Percentiles rank a stretch among this genome's conserved stretches.
Conservation (phyloP, 2,329 filamentous ascomycete species). For the Rutstroemia sp. region DNA sequence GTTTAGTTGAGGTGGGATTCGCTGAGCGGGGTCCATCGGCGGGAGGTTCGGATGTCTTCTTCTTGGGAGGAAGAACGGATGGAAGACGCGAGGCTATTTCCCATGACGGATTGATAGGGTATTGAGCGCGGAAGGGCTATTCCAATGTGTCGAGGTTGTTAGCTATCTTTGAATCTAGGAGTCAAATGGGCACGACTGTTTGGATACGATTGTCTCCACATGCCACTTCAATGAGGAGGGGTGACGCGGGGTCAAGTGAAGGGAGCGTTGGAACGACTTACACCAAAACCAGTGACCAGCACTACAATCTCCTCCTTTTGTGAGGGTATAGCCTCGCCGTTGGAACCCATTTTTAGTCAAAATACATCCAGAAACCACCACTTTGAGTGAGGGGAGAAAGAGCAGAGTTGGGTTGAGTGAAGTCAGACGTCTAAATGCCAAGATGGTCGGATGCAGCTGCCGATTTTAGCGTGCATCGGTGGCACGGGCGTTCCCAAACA, state of each 20-base stretch:
- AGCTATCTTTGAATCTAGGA: neutral
- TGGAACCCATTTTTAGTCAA: slow-evolving; percentile 23
- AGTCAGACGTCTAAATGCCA: no score
- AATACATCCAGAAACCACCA: no score
- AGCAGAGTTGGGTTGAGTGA: no score
- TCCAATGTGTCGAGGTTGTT: neutral
- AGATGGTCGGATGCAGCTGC: no score
- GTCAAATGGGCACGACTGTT: no score
- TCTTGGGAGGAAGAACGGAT: slow-evolving; percentile 41
- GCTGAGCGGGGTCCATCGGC: slow-evolving; percentile 1
- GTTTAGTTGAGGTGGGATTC: slow-evolving; percentile 28
- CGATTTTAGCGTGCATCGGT: no score
- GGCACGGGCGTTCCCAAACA: no score
- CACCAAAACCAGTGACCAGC: slow-evolving; percentile 55
- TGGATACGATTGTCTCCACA: no score
- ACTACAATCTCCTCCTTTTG: slow-evolving; percentile 45
- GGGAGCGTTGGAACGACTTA: slow-evolving; percentile 31
- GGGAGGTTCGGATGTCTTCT: slow-evolving; percentile 24
- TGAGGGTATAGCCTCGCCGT: neutral
- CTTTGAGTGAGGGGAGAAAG: no score
- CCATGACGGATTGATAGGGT: slow-evolving; percentile 72
- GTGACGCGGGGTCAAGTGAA: neutral
- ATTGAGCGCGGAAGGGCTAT: slow-evolving; percentile 68
- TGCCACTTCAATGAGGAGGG: neutral
- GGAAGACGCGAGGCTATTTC: slow-evolving; percentile 68